Conservation (phyloP, 345 rosid species). For the Camelina sativa region DNA sequence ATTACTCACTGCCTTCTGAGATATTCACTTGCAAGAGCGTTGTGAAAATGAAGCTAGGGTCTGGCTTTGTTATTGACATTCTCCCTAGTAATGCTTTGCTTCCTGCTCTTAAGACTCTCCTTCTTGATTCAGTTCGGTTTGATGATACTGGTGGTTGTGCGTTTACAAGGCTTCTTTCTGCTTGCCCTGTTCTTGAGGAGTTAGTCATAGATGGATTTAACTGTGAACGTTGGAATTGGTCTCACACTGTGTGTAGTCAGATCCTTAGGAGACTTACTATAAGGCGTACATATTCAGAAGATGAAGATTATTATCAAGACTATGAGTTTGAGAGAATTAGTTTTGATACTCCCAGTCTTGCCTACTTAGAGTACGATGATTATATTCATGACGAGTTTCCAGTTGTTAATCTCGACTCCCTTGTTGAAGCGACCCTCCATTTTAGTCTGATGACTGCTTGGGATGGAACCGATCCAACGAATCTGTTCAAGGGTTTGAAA, state of each 20-base stretch:
- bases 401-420: slow-evolving; percentile 11
- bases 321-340: neutral
- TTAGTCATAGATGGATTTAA: neutral
- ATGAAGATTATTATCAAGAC: neutral
- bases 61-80: neutral
- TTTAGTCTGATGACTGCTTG: too few species aligned
- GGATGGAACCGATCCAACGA: too few species aligned
- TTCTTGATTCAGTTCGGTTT: slow-evolving; percentile 18
- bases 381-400: neutral
- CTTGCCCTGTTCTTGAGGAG: slow-evolving; percentile 15
- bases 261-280: slow-evolving; percentile 17
- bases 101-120: slow-evolving; percentile 7
- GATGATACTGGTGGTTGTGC: neutral
- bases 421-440: slow-evolving; percentile 6
- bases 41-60: neutral
- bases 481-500: neutral
- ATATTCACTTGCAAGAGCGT: neutral
- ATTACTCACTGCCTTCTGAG: neutral
- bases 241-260: neutral
- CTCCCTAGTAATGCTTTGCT: neutral
- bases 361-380: neutral
- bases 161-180: slow-evolving; percentile 7
- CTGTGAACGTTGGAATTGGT: slow-evolving; percentile 21
- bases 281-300: neutral
- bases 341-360: slow-evolving; percentile 12